Evolutionary conservation across 148 eudicot genomes (phyloP).

Genomic region (Beta vulgaris): DNA sequence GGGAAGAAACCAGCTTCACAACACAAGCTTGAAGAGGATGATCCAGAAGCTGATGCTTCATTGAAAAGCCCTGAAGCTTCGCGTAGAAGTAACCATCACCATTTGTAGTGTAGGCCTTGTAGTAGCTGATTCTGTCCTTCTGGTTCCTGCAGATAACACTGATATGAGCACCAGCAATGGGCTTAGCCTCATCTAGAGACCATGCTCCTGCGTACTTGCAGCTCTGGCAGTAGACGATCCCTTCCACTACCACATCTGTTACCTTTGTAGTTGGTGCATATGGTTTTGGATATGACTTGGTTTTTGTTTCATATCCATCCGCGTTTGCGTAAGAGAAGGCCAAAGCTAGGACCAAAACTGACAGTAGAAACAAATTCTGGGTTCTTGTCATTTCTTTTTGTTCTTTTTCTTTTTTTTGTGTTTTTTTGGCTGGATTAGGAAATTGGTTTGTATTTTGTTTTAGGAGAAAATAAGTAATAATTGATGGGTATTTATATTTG

Average conservation of each 20-base stretch:
- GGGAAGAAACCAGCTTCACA: conserved; percentile 72
- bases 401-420: neutral
- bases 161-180: conserved; percentile 51
- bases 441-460: neutral
- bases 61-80: conserved; percentile 46
- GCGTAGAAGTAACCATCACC: conserved; percentile 62
- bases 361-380: conserved; percentile 29
- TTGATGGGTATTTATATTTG: conserved; percentile 34
- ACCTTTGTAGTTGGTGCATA: conserved; percentile 18
- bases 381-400: conserved; percentile 39
- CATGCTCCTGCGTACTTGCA: conserved; percentile 53
- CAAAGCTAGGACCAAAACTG: conserved; percentile 39
- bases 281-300: conserved; percentile 12
- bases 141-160: conserved; percentile 74
- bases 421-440: conserved; percentile 7
- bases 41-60: conserved; percentile 53
- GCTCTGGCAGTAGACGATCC: conserved; percentile 84
- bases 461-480: neutral
- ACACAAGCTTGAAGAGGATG: conserved; percentile 79
- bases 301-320: conserved; percentile 17
- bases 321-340: conserved; percentile 26
- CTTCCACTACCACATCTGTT: conserved; percentile 59
- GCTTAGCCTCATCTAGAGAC: conserved; percentile 40
- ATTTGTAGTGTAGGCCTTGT: conserved; percentile 45
- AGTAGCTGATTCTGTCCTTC: conserved; percentile 58